A percentile compares a stretch with the other conserved stretches of the same genome.
phyloP scores from a whole-genome alignment of 345 rosid genomes.

The Boechera stricta region DNA sequence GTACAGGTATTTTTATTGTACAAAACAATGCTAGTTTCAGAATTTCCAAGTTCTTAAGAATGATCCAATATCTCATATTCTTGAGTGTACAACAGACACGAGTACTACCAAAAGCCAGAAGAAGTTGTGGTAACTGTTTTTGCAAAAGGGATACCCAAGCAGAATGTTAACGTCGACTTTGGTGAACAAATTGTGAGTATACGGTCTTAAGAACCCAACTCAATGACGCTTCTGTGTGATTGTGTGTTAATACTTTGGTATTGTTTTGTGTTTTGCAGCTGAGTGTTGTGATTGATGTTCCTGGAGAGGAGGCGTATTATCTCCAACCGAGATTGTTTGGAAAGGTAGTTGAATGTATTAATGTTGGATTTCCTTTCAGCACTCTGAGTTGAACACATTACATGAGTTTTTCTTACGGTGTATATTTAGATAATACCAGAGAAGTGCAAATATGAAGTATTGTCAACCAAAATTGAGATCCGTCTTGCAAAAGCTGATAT shows the following conservation, averaged over 20 bases:
- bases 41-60: not conserved
- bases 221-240: not conserved
- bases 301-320: constrained; percentile 73
- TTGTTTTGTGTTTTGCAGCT: constrained; percentile 57
- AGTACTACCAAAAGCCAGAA: constrained; percentile 85
- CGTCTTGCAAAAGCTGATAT: constrained; percentile 80
- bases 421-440: constrained; percentile 70
- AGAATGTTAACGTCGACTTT: constrained; percentile 63
- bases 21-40: not conserved
- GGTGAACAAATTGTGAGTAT: constrained; percentile 95
- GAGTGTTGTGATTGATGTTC: constrained; percentile 69
- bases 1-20: constrained; percentile 53
- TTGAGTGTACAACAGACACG: constrained; percentile 60
- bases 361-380: not conserved
- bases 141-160: constrained; percentile 75
- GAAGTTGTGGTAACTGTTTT: constrained; percentile 87
- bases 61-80: constrained; percentile 7
- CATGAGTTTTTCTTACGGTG: not conserved
- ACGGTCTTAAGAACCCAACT: constrained; percentile 27
- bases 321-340: constrained; percentile 90
- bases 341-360: constrained; percentile 59
- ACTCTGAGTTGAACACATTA: not conserved
- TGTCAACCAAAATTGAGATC: constrained; percentile 87
- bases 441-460: constrained; percentile 67
- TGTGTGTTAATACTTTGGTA: not conserved